phyloP scores from a whole-genome alignment of 257 asterid species.

The Scutellaria galericulata region DNA sequence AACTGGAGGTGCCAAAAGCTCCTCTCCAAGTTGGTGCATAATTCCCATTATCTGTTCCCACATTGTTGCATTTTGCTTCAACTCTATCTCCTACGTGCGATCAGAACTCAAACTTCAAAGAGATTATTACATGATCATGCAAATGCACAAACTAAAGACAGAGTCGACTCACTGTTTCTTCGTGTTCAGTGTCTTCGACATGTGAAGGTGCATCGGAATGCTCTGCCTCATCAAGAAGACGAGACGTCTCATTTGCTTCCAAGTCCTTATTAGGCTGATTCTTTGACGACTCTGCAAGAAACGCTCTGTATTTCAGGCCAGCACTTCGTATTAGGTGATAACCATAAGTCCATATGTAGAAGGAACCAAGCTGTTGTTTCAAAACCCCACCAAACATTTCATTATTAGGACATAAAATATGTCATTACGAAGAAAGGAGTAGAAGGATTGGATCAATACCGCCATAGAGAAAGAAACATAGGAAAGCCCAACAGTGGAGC shows the following conservation, averaged over 20 bases:
- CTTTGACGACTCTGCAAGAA: slow-evolving; percentile 36
- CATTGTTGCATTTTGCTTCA: slow-evolving; percentile 21
- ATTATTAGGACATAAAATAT: neutral
- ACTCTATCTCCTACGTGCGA: slow-evolving; percentile 25
- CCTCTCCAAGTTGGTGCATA: slow-evolving; percentile 59
- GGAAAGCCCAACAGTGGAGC: slow-evolving; percentile 68
- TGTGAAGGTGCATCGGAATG: slow-evolving; percentile 25
- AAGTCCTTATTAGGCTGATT: slow-evolving; percentile 60
- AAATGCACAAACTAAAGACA: neutral
- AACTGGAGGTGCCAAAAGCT: slow-evolving; percentile 74
- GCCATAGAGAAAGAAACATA: slow-evolving; percentile 95
- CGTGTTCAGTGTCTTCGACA: neutral
- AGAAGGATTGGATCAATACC: slow-evolving; percentile 39
- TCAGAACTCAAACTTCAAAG: neutral
- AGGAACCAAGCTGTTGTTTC: slow-evolving; percentile 61
- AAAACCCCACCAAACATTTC: slow-evolving; percentile 3
- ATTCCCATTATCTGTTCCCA: slow-evolving; percentile 40
- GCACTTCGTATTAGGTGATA: slow-evolving; percentile 63
- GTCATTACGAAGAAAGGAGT: no score
- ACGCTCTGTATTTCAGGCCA: slow-evolving; percentile 36
- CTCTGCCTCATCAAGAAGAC: slow-evolving; percentile 50
- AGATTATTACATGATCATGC: neutral
- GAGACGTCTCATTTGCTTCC: slow-evolving; percentile 54
- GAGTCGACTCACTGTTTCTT: slow-evolving; percentile 42
- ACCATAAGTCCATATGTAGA: slow-evolving; percentile 76